These are phyloP conservation scores for Bodo saltans DNA, from an alignment of 78 protist species.

Conservation along the genomic window DNA sequence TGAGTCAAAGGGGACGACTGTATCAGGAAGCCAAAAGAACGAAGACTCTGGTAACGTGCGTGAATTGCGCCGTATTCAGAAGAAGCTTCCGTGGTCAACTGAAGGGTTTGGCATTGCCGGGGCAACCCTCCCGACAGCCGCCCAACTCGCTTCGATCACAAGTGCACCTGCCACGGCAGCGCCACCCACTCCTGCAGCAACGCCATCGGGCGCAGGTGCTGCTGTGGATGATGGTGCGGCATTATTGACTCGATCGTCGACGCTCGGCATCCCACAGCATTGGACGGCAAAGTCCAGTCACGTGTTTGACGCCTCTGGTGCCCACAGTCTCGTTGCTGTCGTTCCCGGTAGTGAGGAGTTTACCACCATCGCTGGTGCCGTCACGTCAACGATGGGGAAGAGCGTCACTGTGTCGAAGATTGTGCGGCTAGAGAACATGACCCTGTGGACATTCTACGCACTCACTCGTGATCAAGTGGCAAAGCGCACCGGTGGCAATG, in stretches of 20 bases:
- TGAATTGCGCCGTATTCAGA: neutral
- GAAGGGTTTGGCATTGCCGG: neutral
- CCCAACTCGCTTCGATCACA: neutral
- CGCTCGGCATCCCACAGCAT: neutral
- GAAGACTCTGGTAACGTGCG: neutral
- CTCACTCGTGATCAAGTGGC: neutral
- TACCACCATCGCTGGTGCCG: too few species aligned
- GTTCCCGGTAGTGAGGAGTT: neutral
- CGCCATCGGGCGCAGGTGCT: neutral
- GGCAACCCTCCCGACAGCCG: neutral
- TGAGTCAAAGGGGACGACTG: too few species aligned
- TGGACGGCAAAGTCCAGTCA: neutral
- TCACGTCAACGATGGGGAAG: neutral
- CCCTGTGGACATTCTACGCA: slow-evolving; percentile 19
- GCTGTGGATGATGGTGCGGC: neutral
- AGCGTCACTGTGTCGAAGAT: neutral
- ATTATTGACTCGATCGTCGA: too few species aligned
- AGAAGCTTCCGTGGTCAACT: neutral
- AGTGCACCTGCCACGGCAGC: neutral
- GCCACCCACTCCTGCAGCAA: neutral
- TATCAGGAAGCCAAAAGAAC: neutral
- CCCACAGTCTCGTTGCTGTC: neutral
- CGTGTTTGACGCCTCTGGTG: neutral
- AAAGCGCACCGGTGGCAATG: slow-evolving; percentile 1
- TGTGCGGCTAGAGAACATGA: neutral